Base-by-base conservation (phyloP, 1,139 yeast genomes). In the Nematodospora anomalae region DNA sequence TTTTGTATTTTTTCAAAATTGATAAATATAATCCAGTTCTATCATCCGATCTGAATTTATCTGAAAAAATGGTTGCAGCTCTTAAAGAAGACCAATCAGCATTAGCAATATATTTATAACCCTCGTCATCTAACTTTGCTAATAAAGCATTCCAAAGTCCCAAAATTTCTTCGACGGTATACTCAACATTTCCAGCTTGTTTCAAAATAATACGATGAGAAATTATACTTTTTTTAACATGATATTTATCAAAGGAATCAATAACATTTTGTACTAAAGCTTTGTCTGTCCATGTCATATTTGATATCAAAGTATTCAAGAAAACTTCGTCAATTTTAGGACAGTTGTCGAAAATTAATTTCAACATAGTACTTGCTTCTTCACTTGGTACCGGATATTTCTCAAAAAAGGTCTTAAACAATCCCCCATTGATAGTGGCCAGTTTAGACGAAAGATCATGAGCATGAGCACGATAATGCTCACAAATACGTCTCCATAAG, bases 51-150 rank as follows among this genome's bases (percentile, higher is more conserved):
- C 30, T 36, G 39, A 42, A 60, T n/a, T 28, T 27, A 16, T 57
- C 59, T 2, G 80, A 67, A 35, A 76, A 74, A 32, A 83, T 73
- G 4, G 92, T 83, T 10, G 90, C 85, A 57, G 82, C 88, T 62
- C 90, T 74, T 42, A 89, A 65, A 1, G 96, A 86, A 33, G 90
- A 82, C 92, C 95, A 86, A 62, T 87, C 95, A 16, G 92, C 94
- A 52, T 79, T 79, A 8, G 95, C 90, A 49, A 81, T 80, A 50
- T 80, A 81, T 25, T 57, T 62, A 58, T 74, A 77, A 6, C 78
- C 76, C 37, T 72, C 70, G 15, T 62, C 57, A 43, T 81, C 87
- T 48, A 82, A 73, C 42, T 70, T 66, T 10, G 54, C 42, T 35
- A 83, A 61, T 28, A 84, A 67, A 37, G 76, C 76, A 44, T 74